phyloP scores from a whole-genome alignment of 371 early-diverging fungal species.

The Mortierella sp. region DNA sequence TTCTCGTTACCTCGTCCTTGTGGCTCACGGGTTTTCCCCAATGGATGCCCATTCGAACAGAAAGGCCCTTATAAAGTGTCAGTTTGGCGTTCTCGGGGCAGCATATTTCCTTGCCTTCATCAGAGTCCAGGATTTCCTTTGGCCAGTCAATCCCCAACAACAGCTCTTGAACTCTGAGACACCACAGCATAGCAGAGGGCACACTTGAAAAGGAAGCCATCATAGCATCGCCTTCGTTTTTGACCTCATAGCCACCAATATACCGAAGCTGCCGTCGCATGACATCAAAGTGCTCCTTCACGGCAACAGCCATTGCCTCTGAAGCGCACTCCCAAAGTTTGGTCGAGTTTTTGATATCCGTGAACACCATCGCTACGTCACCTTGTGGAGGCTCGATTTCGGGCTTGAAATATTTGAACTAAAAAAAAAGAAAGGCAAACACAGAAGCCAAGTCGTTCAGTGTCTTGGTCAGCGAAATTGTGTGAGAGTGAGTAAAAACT shows the following conservation, averaged over 20 bases:
- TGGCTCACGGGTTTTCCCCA: conserved; percentile 93
- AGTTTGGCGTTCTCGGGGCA: conserved; percentile 53
- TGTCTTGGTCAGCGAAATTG: too few species aligned
- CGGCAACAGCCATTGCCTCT: conserved; percentile 88
- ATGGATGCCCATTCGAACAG: conserved; percentile 96
- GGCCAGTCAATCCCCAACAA: conserved; percentile 94
- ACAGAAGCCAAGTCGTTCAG: not conserved
- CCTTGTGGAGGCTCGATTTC: conserved; percentile 90
- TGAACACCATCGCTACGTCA: conserved; percentile 91
- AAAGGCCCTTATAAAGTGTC: conserved; percentile 86
- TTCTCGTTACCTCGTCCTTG: conserved; percentile 87
- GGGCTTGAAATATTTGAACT: conserved; percentile 72
- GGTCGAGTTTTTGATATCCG: conserved; percentile 95
- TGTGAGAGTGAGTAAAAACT: too few species aligned
- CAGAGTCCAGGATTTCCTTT: conserved; percentile 82
- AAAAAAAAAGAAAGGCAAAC: conserved; percentile 39
- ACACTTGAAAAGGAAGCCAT: conserved; percentile 94
- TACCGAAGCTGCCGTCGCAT: conserved; percentile 88
- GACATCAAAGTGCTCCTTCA: conserved; percentile 86
- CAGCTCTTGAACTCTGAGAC: conserved; percentile 88
- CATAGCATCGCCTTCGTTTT: conserved; percentile 97
- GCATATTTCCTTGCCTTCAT: conserved; percentile 81
- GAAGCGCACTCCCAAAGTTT: conserved; percentile 91
- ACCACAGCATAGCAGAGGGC: conserved; percentile 89
- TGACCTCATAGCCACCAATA: conserved; percentile 96